phyloP scores from a whole-genome alignment of 805 yeast species.

The Kluyveromyces starmeri region DNA sequence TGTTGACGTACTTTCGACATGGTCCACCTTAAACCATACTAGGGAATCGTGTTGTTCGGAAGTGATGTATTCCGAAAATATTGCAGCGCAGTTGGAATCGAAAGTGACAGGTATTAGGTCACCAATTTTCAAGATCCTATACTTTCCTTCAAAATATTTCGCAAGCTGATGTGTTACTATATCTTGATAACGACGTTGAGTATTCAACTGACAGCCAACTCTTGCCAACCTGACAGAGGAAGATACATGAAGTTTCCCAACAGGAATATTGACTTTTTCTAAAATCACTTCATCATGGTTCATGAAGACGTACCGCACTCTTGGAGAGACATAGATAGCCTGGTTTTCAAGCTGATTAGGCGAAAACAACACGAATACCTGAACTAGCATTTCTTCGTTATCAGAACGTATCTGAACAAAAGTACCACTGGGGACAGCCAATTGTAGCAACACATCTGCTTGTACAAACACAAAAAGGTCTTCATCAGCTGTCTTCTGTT shows the following conservation, averaged over 20 bases:
- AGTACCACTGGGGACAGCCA: constrained; percentile 21
- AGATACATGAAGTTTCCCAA: constrained; percentile 14
- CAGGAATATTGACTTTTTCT: constrained; percentile 5
- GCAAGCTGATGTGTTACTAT: constrained; percentile 49
- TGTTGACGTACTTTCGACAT: constrained; percentile 29
- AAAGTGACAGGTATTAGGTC: constrained; percentile 73
- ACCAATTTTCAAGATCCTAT: constrained; percentile 51
- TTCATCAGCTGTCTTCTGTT: constrained; percentile 16
- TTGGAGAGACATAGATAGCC: constrained; percentile 19
- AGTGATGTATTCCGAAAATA: constrained; percentile 10
- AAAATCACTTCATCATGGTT: constrained; percentile 6
- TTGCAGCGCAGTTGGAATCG: constrained; percentile 33
- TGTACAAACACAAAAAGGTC: constrained; percentile 22
- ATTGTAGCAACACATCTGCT: constrained; percentile 9
- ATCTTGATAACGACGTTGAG: constrained; percentile 23
- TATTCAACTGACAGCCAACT: constrained; percentile 21
- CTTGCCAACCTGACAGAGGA: constrained; percentile 19
- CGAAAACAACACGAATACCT: constrained; percentile 15
- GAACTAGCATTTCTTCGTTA: constrained; percentile 8
- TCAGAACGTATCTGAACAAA: constrained; percentile 7
- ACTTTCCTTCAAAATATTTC: constrained; percentile 45
- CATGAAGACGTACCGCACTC: constrained; percentile 16
- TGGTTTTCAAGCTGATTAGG: constrained; percentile 16
- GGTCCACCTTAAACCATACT: constrained; percentile 76
- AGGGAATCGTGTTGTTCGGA: constrained; percentile 47